These are phyloP conservation scores for Dactylellina parvicollis DNA, from an alignment of 2,329 filamentous ascomycete genomes.

Conservation along the genomic window DNA sequence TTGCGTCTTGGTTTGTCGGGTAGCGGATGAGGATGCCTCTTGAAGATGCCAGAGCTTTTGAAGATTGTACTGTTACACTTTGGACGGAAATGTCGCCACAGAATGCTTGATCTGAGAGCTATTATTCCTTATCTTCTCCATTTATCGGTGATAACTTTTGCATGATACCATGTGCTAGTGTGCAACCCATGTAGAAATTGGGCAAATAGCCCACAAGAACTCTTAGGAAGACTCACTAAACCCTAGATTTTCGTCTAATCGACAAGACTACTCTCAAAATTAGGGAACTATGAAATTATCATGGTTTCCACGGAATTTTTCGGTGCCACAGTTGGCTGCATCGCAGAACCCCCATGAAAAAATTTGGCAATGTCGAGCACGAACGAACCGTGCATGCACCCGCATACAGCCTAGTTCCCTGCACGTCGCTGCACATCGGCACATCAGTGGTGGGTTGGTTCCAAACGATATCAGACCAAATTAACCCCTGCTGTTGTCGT, in stretches of 20 bases:
- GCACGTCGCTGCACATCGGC: slow-evolving; percentile 37
- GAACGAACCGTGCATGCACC: slow-evolving; percentile 24
- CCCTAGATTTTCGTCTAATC: neutral
- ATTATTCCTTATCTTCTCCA: neutral
- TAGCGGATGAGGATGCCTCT: slow-evolving; percentile 18
- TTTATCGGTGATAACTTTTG: too few species aligned
- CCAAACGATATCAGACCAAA: slow-evolving; percentile 5
- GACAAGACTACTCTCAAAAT: neutral
- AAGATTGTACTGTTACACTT: neutral
- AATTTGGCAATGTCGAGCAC: slow-evolving; percentile 8
- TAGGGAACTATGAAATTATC: neutral
- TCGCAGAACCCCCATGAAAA: neutral
- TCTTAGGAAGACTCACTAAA: neutral
- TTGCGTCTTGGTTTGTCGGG: neutral
- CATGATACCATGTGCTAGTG: too few species aligned
- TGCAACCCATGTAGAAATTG: too few species aligned
- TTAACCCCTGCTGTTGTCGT: slow-evolving; percentile 23
- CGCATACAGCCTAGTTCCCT: slow-evolving; percentile 32
- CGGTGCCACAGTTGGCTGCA: too few species aligned
- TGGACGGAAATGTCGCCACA: neutral
- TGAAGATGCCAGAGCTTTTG: neutral
- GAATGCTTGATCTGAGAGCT: neutral
- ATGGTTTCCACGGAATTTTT: slow-evolving; percentile 5
- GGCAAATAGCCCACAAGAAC: too few species aligned
- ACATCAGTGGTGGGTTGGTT: slow-evolving; percentile 18